Percentiles rank a stretch among this genome's conserved stretches.
Conservation (phyloP, 805 yeast species). For the Scheffersomyces coipomensis region DNA sequence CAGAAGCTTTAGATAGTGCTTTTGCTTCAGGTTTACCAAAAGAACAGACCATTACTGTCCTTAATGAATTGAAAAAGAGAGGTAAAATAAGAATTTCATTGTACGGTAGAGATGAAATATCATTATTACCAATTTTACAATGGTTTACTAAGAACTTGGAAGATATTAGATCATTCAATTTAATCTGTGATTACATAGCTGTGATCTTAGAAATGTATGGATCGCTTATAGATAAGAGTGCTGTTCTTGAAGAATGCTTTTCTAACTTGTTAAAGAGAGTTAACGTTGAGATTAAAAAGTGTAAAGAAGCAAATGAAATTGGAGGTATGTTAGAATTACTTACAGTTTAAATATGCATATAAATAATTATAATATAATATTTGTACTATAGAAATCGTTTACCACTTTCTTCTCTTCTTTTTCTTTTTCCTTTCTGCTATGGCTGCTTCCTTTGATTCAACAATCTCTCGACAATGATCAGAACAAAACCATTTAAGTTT, state of each 20-base stretch:
- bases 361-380: not conserved
- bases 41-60: conserved; percentile 77
- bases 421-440: conserved; percentile 9
- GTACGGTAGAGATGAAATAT: conserved; percentile 78
- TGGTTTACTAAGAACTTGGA: conserved; percentile 80
- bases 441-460: conserved; percentile 7
- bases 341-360: conserved; percentile 39
- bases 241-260: conserved; percentile 74
- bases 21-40: conserved; percentile 74
- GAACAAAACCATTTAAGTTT: conserved; percentile 41
- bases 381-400: conserved; percentile 1
- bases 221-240: conserved; percentile 66
- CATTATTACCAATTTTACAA: conserved; percentile 78
- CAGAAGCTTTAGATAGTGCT: conserved; percentile 88
- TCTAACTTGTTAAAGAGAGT: conserved; percentile 60
- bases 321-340: conserved; percentile 92
- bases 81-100: conserved; percentile 87
- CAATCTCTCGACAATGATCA: conserved; percentile 23
- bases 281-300: conserved; percentile 67
- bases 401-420: conserved; percentile 14
- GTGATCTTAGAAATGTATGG: conserved; percentile 76
- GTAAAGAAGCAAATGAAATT: conserved; percentile 83
- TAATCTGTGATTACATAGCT: conserved; percentile 67
- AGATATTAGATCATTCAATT: conserved; percentile 68
- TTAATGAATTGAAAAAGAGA: conserved; percentile 81